A percentile compares a stretch with the other conserved stretches of the same genome.
phyloP scores from a whole-genome alignment of 2,329 filamentous ascomycete genomes.

The Pseudocercospora fijiensis region DNA sequence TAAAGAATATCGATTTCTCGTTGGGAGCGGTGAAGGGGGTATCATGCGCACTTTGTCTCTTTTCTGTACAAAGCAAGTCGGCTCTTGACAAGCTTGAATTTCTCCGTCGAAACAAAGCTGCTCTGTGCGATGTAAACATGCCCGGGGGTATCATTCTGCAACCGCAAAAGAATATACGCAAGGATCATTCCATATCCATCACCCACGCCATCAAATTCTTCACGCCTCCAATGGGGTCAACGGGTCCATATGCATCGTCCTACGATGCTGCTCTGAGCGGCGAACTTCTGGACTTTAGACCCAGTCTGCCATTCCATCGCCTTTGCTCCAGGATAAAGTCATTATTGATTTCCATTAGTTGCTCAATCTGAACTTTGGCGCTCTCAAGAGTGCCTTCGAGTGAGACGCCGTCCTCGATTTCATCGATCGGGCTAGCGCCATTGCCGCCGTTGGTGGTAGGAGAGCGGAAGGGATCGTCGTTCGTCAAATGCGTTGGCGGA shows the following conservation, averaged over 20 bases:
- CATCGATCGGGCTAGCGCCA: constrained; percentile 8
- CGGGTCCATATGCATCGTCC: constrained; percentile 11
- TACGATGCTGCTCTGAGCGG: constrained; percentile 22
- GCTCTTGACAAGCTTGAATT: background rate
- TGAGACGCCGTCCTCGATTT: constrained; percentile 20
- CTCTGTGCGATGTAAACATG: background rate
- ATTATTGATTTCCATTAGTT: constrained; percentile 38
- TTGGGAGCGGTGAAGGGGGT: background rate
- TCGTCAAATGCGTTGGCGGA: background rate
- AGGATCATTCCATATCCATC: constrained; percentile 3
- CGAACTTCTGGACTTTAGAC: constrained; percentile 14
- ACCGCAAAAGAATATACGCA: background rate
- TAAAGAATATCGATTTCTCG: background rate
- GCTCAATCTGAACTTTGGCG: constrained; percentile 36
- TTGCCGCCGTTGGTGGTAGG: constrained; percentile 12
- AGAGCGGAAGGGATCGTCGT: constrained; percentile 17
- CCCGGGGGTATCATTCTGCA: constrained; percentile 11
- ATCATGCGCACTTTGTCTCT: background rate
- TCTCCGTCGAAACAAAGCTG: background rate
- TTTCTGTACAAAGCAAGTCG: constrained; percentile 3
- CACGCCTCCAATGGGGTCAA: background rate
- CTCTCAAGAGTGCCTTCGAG: constrained; percentile 38
- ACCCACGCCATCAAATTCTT: constrained; percentile 3
- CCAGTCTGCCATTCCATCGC: constrained; percentile 28
- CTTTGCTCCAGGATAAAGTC: constrained; percentile 36